A percentile compares a stretch with the other conserved stretches of the same genome.
Conservation (phyloP, 768 basidiomycete genomes). For the Boletellus emodensis region DNA sequence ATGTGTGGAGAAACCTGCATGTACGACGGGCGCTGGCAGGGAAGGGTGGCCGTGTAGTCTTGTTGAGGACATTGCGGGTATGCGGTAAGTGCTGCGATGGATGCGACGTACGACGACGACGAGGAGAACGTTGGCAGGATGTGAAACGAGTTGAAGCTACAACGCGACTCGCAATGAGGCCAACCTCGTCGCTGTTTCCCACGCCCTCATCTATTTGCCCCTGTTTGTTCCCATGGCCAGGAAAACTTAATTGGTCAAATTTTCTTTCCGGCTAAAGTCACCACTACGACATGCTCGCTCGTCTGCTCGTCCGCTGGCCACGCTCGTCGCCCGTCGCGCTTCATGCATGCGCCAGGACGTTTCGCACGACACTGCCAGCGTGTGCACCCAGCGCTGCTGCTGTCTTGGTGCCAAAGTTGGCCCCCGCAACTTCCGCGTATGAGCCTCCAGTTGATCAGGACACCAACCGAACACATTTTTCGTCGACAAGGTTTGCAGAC, state of each 20-base stretch:
- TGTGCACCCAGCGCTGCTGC: slow-evolving; percentile 7
- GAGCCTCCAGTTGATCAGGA: slow-evolving; percentile 13
- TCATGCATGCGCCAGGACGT: slow-evolving; percentile 11
- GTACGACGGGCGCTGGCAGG: slow-evolving; percentile 69
- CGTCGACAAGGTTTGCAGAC: slow-evolving; percentile 25
- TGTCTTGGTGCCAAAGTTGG: slow-evolving; percentile 8
- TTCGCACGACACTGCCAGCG: slow-evolving; percentile 11
- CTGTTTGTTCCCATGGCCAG: slow-evolving; percentile 18
- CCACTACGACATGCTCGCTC: slow-evolving; percentile 16
- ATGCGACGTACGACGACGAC: slow-evolving; percentile 18
- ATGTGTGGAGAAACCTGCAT: slow-evolving; percentile 63
- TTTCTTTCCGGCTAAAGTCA: background rate
- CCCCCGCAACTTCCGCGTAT: background rate
- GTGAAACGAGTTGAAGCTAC: slow-evolving; percentile 16
- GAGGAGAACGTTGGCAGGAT: slow-evolving; percentile 11
- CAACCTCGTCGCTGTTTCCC: slow-evolving; percentile 19
- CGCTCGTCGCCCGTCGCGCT: slow-evolving; percentile 12
- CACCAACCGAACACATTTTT: slow-evolving; percentile 27
- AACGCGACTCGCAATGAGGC: slow-evolving; percentile 28
- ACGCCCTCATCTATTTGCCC: slow-evolving; percentile 17
- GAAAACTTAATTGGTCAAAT: background rate
- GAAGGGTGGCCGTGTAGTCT: slow-evolving; percentile 60
- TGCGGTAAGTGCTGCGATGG: slow-evolving; percentile 1
- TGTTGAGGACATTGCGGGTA: slow-evolving; percentile 43
- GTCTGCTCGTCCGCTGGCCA: slow-evolving; percentile 23